These are phyloP conservation scores for Secale cereale DNA, from an alignment of 176 grass and related monocot genomes.

Conservation along the genomic window DNA sequence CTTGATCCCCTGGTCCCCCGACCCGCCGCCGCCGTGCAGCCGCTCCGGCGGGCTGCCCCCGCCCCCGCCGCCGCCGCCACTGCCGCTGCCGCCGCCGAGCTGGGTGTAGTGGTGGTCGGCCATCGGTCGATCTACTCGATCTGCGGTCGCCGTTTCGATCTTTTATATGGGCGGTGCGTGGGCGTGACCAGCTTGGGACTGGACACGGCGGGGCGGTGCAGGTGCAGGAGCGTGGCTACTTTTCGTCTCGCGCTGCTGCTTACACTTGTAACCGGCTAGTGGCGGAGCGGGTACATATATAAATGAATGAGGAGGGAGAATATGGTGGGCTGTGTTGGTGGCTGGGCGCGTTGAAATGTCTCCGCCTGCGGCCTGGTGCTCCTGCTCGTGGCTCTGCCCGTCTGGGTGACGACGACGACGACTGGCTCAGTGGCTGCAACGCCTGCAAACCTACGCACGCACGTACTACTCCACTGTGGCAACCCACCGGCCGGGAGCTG, in stretches of 20 bases:
- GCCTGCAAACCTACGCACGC: not conserved
- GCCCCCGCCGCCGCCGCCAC: not conserved
- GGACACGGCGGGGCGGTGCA: not conserved
- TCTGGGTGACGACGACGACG: not conserved
- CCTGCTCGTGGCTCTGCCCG: not conserved
- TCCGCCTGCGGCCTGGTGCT: not conserved
- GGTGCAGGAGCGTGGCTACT: not conserved
- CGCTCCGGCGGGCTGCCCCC: not conserved
- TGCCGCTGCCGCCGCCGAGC: slow-evolving; percentile 13
- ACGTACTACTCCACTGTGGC: not conserved
- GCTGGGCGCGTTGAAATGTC: slow-evolving; percentile 11
- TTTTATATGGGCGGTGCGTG: slow-evolving; percentile 15
- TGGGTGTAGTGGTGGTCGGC: slow-evolving; percentile 33
- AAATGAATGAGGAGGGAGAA: not conserved
- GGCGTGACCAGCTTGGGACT: not conserved
- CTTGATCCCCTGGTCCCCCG: slow-evolving; percentile 39
- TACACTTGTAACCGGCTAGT: not conserved
- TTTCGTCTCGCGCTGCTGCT: not conserved
- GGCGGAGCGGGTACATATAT: not conserved
- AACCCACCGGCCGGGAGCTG: not conserved
- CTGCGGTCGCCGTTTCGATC: not conserved
- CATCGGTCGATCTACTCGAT: slow-evolving; percentile 19
- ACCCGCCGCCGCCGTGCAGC: not conserved
- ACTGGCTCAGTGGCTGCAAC: not conserved
- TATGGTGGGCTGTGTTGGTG: not conserved